Base-by-base conservation (phyloP, 805 yeast genomes). In the Candida peoriensis region DNA sequence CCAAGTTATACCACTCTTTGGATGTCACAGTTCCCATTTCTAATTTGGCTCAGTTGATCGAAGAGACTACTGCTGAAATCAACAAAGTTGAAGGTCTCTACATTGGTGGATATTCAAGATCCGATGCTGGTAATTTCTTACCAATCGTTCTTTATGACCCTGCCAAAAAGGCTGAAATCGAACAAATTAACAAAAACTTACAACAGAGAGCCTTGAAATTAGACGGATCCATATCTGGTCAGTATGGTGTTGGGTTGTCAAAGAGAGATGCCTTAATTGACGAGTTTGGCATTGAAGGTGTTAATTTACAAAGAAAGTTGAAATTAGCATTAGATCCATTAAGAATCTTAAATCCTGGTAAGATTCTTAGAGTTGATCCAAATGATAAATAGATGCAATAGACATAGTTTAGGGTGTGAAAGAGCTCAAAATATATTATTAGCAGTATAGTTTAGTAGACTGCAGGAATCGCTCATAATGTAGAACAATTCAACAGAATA, bases 161-260 rank as follows among this genome's bases (percentile, higher is more conserved):
- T 0, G 69, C 70, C 12, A 70, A 75, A 44, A 45, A 61, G 15
- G 57, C 58, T 3, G 55, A 50, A 15, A 78, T 78, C 8, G 69
- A 71, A 36, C 47, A 52, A 14, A 49, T 80, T 13, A 75, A 78
- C 13, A 63, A 68, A 20, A 63, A 70, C 37, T 74, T 83, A 77
- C 80, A 80, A 35, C 50, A 66, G 30, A 52, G 77, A 28, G 93
- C 88, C 0, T 60, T 84, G 14, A 68, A 61, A 4, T 67, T 76
- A 23, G 93, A 83, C 34, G 93, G 93, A 2, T 83, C 94, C 2
- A 76, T 84, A 41, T 78, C 86, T 6, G 93, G 93, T 19, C 93
- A 83, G 49, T 90, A 83, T 50, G 94, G 93, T 5, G 70, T 84
- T 30, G 94, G 93, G 3, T 64, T 78, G 26, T 83, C 85, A 20